Evolutionary conservation across 139 green algal species (phyloP), one percentile per base, ranked within the genome.

Genomic region (Limnomonas spitsbergensis): DNA sequence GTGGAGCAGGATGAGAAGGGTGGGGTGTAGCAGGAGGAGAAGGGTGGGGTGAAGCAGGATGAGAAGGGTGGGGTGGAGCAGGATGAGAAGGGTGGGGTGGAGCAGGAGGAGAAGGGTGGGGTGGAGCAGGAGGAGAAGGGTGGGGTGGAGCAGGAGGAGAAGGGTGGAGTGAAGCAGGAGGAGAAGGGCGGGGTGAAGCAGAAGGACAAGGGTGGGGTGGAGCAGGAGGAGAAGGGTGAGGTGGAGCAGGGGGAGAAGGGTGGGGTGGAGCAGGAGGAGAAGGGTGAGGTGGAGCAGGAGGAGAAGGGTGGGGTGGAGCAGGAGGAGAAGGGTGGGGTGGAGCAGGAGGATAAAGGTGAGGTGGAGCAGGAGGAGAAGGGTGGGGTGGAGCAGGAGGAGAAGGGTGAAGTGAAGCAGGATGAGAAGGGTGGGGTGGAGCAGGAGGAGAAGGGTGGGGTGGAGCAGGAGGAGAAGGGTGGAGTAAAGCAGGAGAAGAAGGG

Each of bases 231-330:
- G 47, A 61, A 61, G n/a, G n/a, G n/a, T n/a, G n/a, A n/a, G n/a
- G n/a, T n/a, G n/a, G n/a, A n/a, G n/a, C n/a, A n/a, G n/a, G n/a
- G n/a, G n/a, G n/a, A 61, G 47, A 61, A 20, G 20, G 47, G 47
- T 29, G 20, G 47, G 47, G 47, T 29, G 47, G 20, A 61, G 20
- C 14, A 61, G 47, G 20, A 20, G 20, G 47, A 61, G 47, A 20
- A 61, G 47, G 47, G 47, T 29, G 20, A 61, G 47, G 20, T 61
- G 20, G 47, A 61, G 47, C 14, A 61, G 47, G 20, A 61, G 47
- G 47, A 61, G n/a, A n/a, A n/a, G n/a, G n/a, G n/a, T n/a, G n/a
- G n/a, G 47, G 47, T 61, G 47, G 47, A 61, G 47, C 20, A 61
- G 47, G 47, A 61, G 47, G 47, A 14, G 47, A 20, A 20, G 47